Percentiles rank a stretch among this genome's conserved stretches.
Conservation (phyloP, 2,329 filamentous ascomycete species). For the Pseudogymnoascus sp. region DNA sequence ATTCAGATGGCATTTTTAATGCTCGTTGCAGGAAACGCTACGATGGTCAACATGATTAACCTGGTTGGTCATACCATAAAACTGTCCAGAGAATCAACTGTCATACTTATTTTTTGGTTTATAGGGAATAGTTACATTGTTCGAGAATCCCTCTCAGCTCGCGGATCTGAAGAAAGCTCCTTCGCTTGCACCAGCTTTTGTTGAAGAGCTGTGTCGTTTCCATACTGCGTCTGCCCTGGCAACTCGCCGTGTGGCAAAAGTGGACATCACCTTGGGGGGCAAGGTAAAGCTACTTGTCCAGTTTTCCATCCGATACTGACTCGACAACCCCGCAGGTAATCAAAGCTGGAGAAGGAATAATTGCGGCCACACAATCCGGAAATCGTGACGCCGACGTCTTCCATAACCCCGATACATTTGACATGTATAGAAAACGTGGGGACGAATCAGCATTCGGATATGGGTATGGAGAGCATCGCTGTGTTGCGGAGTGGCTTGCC, state of each 20-base stretch:
- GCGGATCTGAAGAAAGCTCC: conserved; percentile 34
- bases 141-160: conserved; percentile 37
- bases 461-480: conserved; percentile 39
- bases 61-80: conserved; percentile 27
- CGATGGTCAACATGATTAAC: conserved; percentile 44
- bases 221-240: conserved; percentile 41
- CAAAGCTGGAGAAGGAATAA: conserved; percentile 38
- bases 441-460: conserved; percentile 35
- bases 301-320: background rate
- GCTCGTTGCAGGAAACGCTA: conserved; percentile 44
- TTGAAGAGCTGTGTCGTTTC: conserved; percentile 41
- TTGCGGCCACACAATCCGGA: conserved; percentile 39
- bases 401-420: conserved; percentile 34
- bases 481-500: conserved; percentile 38
- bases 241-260: conserved; percentile 40
- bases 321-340: conserved; percentile 19
- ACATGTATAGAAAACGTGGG: conserved; percentile 34
- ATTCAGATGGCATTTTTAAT: conserved; percentile 42
- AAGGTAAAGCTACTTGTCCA: conserved; percentile 24
- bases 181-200: conserved; percentile 32
- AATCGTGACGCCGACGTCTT: conserved; percentile 41
- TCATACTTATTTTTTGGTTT: background rate
- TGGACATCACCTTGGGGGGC: conserved; percentile 37
- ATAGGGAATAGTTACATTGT: conserved; percentile 37
- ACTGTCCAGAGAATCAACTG: background rate